Base-by-base conservation (phyloP, 179 eudicot genomes). In the Heliamphora pulchella region DNA sequence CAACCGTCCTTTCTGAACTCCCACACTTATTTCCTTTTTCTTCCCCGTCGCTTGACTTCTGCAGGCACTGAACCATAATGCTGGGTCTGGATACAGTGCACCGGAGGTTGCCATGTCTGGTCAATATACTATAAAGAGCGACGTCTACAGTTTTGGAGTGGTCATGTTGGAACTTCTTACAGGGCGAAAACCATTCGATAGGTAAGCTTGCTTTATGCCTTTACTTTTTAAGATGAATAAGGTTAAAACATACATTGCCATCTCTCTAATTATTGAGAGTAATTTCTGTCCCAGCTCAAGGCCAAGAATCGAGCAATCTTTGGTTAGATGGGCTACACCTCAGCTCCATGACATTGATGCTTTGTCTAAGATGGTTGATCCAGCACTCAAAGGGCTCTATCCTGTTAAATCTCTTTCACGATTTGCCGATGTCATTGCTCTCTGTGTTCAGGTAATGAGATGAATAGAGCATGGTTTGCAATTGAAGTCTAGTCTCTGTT, bases 291-390 rank as follows among this genome's bases (percentile, higher is more conserved):
- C 59, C 90, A 96, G 99, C 87, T 92, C 96, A 82, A 94, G 96
- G 81, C 82, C 91, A 20, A 89, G 99, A 84, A 66, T 91, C 10
- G 99, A 96, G 84, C 99, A 96, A 76, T 90, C 96, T 57, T 89
- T 96, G 78, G 99, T 96, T 64, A 89, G 96, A 83, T 96, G 99
- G 99, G 99, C 99, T 22, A 88, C 98, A 39, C 99, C 98, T 67
- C 99, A 96, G 87, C 94, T 96, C 80, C 98, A 94, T 78, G 99
- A 96, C 83, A 96, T 96, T 77, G 99, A 96, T 81, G 94, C 99
- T 54, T 84, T 96, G 59, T 80, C 96, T 13, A 96, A 96, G 84
- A 96, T 96, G 99, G 99, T 96, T 57, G 99, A 96, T 81, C 96
- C 97, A 20, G 81, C 90, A 58, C 93, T 96, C 15, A 88, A 91